Base-by-base conservation (phyloP, 1,284 basidiomycete genomes). In the Rhodofomes roseus region DNA sequence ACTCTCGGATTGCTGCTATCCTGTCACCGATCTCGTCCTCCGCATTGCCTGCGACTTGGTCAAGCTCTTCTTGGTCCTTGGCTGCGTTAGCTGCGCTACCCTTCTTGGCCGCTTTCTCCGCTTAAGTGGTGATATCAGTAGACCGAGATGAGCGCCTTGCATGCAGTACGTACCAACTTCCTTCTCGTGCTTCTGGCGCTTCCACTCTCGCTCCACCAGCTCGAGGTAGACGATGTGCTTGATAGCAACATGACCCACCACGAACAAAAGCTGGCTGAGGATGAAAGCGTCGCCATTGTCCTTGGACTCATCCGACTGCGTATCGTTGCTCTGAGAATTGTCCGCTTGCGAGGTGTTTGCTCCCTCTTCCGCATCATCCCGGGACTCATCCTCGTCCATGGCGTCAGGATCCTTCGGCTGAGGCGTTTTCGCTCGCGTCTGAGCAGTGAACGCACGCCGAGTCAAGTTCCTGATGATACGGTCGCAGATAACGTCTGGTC, bases 171-270 rank as follows among this genome's bases (percentile, higher is more conserved):
- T 68, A 91, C 93, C 89, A 66, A 88, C 81, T 55, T 83, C 88
- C 60, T 85, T 89, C 71, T 93, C 93, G 58, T 96, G 94, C 76
- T 98, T 98, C 73, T 96, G 89, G 16, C 95, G 81, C 77, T 99
- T 99, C 86, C 93, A 92, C 72, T 99, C 96, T 40, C 96, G 81
- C 74, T 99, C 96, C n/a, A 98, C 91, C 46, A 98, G 81, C 74
- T 99, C 96, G 34, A 99, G 84, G 72, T 95, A 97, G 25, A 97
- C 95, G 59, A 98, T 94, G 63, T 99, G 95, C 74, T 98, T 98
- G 76, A 99, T 93, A 6, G 95, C 95, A 20, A 97, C 92, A 73
- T 99, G 96, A 0, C 96, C 97, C 5, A 98, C 95, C 43, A 93
- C 83, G 71, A 98, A 99, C 7, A 99, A 78, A 20, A 98, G 81